Percentiles rank a stretch among this genome's conserved stretches.
These are phyloP conservation scores for Xylaria bambusicola DNA, from an alignment of 495 filamentous ascomycete species.

Conservation along the genomic window DNA sequence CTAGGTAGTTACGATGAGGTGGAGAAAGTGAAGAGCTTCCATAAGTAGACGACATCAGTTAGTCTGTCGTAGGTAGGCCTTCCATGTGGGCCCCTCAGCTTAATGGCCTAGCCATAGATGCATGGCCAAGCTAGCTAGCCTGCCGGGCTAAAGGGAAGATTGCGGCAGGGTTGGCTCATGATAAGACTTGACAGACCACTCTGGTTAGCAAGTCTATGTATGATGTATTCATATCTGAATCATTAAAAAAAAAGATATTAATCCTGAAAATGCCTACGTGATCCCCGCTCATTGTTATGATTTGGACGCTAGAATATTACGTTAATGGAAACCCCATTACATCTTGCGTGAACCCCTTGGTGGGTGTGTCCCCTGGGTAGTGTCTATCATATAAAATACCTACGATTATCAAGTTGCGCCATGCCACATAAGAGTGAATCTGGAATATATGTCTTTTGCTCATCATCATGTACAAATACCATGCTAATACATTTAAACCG, in stretches of 20 bases:
- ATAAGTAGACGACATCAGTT: conserved; percentile 30
- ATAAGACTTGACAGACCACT: not conserved
- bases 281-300: too few relatives aligned
- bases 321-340: too few relatives aligned
- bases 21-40: conserved; percentile 83
- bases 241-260: not conserved
- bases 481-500: conserved; percentile 28
- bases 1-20: conserved; percentile 93
- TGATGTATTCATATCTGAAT: conserved; percentile 4
- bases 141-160: not conserved
- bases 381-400: too few relatives aligned
- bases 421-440: too few relatives aligned
- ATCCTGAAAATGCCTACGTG: too few relatives aligned
- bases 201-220: not conserved
- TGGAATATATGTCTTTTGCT: not conserved
- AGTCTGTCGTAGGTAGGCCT: too few relatives aligned
- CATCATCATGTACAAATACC: conserved; percentile 29
- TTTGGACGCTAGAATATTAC: too few relatives aligned
- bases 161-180: not conserved
- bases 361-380: too few relatives aligned
- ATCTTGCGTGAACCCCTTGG: too few relatives aligned
- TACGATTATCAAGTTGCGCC: too few relatives aligned
- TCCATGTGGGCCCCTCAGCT: not conserved
- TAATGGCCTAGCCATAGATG: not conserved
- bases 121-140: too few relatives aligned